phyloP scores from a whole-genome alignment of 306 rosid genomes.

The Sechiopsis laciniata region DNA sequence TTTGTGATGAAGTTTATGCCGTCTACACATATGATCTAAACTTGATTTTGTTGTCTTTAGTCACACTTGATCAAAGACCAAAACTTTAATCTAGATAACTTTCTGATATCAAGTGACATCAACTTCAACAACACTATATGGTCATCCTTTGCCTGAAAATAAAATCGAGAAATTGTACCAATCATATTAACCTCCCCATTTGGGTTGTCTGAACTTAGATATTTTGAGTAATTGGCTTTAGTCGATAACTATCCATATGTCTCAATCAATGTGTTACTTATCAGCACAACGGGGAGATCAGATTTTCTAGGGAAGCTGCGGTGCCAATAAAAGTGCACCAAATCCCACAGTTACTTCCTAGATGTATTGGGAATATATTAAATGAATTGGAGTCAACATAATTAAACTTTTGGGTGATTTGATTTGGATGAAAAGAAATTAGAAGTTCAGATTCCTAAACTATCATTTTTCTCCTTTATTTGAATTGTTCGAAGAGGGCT shows the following conservation, averaged over 20 bases:
- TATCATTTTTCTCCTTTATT: background rate
- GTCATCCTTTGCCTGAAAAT: background rate
- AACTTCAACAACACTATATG: background rate
- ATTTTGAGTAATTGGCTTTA: background rate
- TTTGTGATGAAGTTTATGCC: background rate
- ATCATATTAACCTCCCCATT: background rate
- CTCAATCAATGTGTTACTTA: background rate
- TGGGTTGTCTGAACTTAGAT: background rate
- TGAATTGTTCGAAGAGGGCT: background rate
- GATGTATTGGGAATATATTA: slow-evolving; percentile 5
- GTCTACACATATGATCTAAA: background rate
- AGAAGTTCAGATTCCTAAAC: background rate
- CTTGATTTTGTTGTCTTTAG: background rate
- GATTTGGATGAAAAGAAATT: slow-evolving; percentile 5
- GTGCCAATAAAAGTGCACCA: slow-evolving; percentile 9
- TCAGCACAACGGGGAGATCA: background rate
- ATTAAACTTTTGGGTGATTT: slow-evolving; percentile 7
- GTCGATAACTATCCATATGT: background rate
- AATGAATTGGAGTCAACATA: background rate
- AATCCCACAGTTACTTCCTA: background rate
- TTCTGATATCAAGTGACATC: background rate
- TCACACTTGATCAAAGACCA: background rate
- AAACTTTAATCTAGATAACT: background rate
- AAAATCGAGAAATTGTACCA: background rate
- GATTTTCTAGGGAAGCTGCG: background rate